Percentiles rank a stretch among this genome's conserved stretches.
phyloP scores from a whole-genome alignment of 805 yeast genomes.

The Starmerella roubikii region DNA sequence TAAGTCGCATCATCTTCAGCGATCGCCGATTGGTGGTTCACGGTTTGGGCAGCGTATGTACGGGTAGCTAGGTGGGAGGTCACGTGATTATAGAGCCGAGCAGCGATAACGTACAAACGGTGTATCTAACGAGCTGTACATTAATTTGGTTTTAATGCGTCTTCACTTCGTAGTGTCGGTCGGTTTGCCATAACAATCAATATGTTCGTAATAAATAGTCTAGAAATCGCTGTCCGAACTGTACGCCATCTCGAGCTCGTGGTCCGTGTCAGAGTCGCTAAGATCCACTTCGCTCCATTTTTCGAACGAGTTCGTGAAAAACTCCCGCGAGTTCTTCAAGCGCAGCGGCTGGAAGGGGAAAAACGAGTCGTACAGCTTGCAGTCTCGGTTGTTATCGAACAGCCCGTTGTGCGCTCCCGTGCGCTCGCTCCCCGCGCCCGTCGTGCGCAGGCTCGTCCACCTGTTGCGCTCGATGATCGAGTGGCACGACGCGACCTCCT shows the following conservation, averaged over 20 bases:
- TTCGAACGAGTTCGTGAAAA: conserved; percentile 46
- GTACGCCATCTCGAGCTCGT: conserved; percentile 6
- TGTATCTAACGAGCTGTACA: too few relatives aligned
- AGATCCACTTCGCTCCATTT: conserved; percentile 69
- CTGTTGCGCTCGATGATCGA: conserved; percentile 85
- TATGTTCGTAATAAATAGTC: neutral
- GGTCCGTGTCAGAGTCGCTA: conserved; percentile 20
- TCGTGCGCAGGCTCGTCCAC: conserved; percentile 41
- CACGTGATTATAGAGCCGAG: too few relatives aligned
- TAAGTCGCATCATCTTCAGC: conserved; percentile 2
- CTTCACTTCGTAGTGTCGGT: too few relatives aligned
- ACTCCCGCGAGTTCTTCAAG: conserved; percentile 44
- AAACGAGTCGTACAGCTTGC: conserved; percentile 80
- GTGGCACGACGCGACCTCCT: conserved; percentile 84
- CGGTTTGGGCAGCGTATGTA: neutral
- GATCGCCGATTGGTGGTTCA: neutral
- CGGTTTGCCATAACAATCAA: too few relatives aligned
- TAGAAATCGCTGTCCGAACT: conserved; percentile 1
- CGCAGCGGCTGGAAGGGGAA: conserved; percentile 92
- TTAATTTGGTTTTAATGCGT: too few relatives aligned
- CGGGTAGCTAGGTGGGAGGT: neutral
- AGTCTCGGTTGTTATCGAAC: conserved; percentile 58
- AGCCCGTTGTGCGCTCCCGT: conserved; percentile 25
- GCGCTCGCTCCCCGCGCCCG: conserved; percentile 20
- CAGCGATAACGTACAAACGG: neutral